Percentiles rank a stretch among this genome's conserved stretches.
These are phyloP conservation scores for Suillus subaureus DNA, from an alignment of 768 basidiomycete genomes.

Conservation along the genomic window DNA sequence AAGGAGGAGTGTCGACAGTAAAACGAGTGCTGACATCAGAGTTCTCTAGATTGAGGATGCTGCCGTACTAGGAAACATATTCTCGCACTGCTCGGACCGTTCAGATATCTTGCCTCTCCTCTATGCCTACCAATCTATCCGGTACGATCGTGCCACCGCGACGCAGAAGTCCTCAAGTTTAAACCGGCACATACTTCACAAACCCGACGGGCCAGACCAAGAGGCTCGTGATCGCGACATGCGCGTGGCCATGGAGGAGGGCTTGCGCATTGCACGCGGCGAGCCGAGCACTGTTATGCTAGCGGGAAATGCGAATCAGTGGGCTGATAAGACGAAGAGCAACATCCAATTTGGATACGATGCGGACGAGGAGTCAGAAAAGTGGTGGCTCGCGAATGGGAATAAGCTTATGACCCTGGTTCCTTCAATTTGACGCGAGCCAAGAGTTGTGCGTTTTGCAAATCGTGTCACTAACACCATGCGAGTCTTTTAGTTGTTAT, in stretches of 20 bases:
- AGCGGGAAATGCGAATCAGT: conserved; percentile 50
- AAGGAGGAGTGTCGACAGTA: conserved; percentile 15
- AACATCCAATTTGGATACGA: conserved; percentile 53
- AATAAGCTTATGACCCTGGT: conserved; percentile 13
- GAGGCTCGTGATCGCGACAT: conserved; percentile 52
- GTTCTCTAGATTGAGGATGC: conserved; percentile 36
- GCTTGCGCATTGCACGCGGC: conserved; percentile 29
- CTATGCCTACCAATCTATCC: conserved; percentile 53
- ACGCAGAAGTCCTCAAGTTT: conserved; percentile 52
- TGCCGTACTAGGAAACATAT: conserved; percentile 47
- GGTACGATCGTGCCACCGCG: conserved; percentile 48
- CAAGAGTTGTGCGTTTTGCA: not conserved
- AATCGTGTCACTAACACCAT: not conserved
- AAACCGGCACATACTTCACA: conserved; percentile 58
- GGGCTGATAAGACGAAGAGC: conserved; percentile 59
- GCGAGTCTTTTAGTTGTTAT: no score
- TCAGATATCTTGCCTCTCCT: conserved; percentile 50
- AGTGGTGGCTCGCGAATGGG: conserved; percentile 48
- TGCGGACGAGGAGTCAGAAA: conserved; percentile 50
- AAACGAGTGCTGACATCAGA: conserved; percentile 11
- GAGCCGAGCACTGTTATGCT: conserved; percentile 14
- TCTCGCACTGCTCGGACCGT: conserved; percentile 46
- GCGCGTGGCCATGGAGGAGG: conserved; percentile 48
- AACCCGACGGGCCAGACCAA: conserved; percentile 57
- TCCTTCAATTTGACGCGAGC: not conserved